Evolutionary conservation across 805 yeast genomes (phyloP), one percentile per base, ranked within the genome.

Genomic region (Nakazawaea ishiwadae): DNA sequence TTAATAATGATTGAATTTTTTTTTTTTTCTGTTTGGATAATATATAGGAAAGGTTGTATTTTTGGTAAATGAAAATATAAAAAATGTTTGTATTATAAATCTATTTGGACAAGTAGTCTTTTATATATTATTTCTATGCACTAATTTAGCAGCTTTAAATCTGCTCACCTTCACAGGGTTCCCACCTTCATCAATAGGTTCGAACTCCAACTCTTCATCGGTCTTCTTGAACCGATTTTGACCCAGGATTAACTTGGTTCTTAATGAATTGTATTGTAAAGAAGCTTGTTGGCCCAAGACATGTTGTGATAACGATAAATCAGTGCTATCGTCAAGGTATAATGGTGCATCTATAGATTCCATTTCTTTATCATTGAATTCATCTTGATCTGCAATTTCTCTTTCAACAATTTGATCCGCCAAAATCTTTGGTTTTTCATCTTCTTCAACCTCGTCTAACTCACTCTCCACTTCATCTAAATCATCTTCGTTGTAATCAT

Each of bases 181-280:
- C 0, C 87, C 87, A 29, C 61, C 51, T 41, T 76, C 82, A 49
- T 84, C 88, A 5, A 84, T 62, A 0, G 87, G 88, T 52, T 84
- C 95, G 15, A 77, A 51, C 43, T 79, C 90, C 45, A 60, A 51
- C 31, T 75, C 85, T 37, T 65, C 61, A 2, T 70, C 73, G 1
- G 72, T 60, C 45, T 67, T 64, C 38, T 55, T 62, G 44, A 54
- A 75, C 1, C 75, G 75, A 27, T 71, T 65, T 31, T 60, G 61
- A 33, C 55, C 52, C 17, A 62, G 58, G 26, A 75, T 58, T 48
- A 85, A 65, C 44, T 67, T 68, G 39, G 75, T 74, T 36, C 84
- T 66, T 45, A 83, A 52, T 33, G 68, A 63, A 21, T 78, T 73
- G 52, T 85, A 85, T 32, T 79, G 79, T 12, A 64, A 54, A 2